phyloP scores from a whole-genome alignment of 192 early-diverging fungal genomes.

The Ambispora gerdemannii region DNA sequence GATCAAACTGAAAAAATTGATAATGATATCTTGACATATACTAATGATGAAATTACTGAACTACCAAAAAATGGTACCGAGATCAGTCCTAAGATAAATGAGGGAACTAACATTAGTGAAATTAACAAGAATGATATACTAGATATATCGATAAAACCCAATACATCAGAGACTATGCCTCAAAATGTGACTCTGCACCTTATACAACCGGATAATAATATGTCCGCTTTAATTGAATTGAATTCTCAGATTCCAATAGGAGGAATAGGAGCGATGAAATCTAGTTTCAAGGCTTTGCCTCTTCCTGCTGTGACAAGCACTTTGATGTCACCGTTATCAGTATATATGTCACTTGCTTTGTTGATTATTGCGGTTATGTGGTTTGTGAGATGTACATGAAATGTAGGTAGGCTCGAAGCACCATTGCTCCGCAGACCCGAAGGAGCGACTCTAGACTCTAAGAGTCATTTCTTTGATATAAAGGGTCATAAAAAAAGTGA shows the following conservation, averaged over 20 bases:
- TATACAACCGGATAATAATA: background rate
- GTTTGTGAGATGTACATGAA: background rate
- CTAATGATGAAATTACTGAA: no score
- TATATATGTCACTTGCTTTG: background rate
- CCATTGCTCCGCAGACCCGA: no score
- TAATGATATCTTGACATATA: no score
- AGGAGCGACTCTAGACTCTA: no score
- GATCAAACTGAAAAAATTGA: background rate
- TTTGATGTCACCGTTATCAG: slow-evolving; percentile 9
- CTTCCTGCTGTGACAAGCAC: background rate
- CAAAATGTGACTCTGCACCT: background rate
- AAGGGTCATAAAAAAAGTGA: slow-evolving; percentile 10
- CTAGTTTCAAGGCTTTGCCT: no score
- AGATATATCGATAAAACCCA: slow-evolving; percentile 15
- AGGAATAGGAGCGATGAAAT: background rate
- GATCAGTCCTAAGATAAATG: no score
- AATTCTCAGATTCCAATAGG: background rate
- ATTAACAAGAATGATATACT: no score
- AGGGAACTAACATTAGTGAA: no score
- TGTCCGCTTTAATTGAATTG: background rate
- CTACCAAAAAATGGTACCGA: no score
- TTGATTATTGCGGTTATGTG: background rate
- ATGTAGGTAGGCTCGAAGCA: no score
- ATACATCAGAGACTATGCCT: background rate
- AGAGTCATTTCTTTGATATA: no score